Evolutionary conservation across 805 yeast genomes (phyloP).

Genomic region (Naumovozyma dairenensis): DNA sequence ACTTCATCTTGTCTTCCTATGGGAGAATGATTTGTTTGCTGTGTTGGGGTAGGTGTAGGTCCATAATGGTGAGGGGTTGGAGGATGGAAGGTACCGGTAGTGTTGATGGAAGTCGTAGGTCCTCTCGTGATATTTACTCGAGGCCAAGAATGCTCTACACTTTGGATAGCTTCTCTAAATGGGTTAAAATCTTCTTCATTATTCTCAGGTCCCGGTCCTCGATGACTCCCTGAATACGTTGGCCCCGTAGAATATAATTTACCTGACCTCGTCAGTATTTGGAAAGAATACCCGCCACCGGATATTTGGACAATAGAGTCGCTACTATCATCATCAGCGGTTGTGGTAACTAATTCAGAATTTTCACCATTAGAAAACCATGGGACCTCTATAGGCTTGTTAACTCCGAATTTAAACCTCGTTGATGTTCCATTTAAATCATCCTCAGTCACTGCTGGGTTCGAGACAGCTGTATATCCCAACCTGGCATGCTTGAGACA

Average conservation of each 20-base stretch:
- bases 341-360: slow-evolving; percentile 10
- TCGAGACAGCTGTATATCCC: slow-evolving; percentile 23
- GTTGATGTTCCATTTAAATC: slow-evolving; percentile 15
- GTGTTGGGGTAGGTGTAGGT: slow-evolving; percentile 9
- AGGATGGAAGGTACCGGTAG: slow-evolving; percentile 12
- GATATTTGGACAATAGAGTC: slow-evolving; percentile 29
- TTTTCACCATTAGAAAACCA: slow-evolving; percentile 13
- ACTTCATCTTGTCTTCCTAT: not conserved
- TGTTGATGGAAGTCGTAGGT: slow-evolving; percentile 12
- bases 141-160: slow-evolving; percentile 18
- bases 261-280: slow-evolving; percentile 47
- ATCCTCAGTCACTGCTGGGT: slow-evolving; percentile 10
- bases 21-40: not conserved
- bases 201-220: slow-evolving; percentile 33
- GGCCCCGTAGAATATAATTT: slow-evolving; percentile 45
- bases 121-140: slow-evolving; percentile 10
- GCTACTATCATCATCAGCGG: no score
- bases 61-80: slow-evolving; percentile 6
- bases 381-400: slow-evolving; percentile 24
- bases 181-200: slow-evolving; percentile 29
- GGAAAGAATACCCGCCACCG: slow-evolving; percentile 59
- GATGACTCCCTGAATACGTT: slow-evolving; percentile 33
- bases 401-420: slow-evolving; percentile 23
- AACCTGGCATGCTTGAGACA: slow-evolving; percentile 25
- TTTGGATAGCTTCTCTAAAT: slow-evolving; percentile 19